These are phyloP conservation scores for Bryum argenteum DNA, from an alignment of 225 moss, liverwort and hornwort species.

Conservation along the genomic window DNA sequence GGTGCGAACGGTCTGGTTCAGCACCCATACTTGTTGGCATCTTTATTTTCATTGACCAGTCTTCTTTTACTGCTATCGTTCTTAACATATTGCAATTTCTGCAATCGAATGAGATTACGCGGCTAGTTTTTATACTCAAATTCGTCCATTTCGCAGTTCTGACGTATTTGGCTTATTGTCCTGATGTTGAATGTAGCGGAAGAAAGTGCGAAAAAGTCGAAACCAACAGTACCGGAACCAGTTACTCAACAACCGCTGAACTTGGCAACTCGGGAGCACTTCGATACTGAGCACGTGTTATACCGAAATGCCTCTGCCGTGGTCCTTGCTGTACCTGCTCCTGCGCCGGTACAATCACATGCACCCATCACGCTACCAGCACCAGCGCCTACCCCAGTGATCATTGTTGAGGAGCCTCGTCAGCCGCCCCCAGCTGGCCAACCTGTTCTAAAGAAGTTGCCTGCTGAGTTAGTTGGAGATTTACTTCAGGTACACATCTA, in stretches of 20 bases:
- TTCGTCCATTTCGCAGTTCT: neutral
- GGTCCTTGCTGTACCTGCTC: constrained; percentile 31
- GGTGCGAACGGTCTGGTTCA: constrained; percentile 10
- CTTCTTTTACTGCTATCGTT: constrained; percentile 11
- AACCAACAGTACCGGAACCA: constrained; percentile 29
- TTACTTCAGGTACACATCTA: constrained; percentile 67
- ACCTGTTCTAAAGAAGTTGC: constrained; percentile 63
- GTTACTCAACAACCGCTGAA: constrained; percentile 26
- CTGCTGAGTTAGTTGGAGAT: constrained; percentile 77
- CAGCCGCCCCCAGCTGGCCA: constrained; percentile 72
- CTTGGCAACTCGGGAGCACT: constrained; percentile 37
- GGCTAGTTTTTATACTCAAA: constrained; percentile 10
- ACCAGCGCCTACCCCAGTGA: constrained; percentile 33
- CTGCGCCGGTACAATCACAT: constrained; percentile 26
- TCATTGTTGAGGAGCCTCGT: constrained; percentile 49
- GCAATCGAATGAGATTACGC: neutral
- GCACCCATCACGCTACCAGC: constrained; percentile 24
- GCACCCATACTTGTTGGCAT: constrained; percentile 1
- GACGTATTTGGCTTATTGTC: constrained; percentile 25
- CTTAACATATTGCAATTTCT: neutral
- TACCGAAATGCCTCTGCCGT: constrained; percentile 38
- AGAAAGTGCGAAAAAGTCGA: constrained; percentile 44
- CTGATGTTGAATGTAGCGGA: constrained; percentile 44
- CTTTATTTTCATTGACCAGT: constrained; percentile 15
- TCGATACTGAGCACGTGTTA: constrained; percentile 31